phyloP scores from a whole-genome alignment of 768 basidiomycete genomes.

The Pleurotus tuoliensis region DNA sequence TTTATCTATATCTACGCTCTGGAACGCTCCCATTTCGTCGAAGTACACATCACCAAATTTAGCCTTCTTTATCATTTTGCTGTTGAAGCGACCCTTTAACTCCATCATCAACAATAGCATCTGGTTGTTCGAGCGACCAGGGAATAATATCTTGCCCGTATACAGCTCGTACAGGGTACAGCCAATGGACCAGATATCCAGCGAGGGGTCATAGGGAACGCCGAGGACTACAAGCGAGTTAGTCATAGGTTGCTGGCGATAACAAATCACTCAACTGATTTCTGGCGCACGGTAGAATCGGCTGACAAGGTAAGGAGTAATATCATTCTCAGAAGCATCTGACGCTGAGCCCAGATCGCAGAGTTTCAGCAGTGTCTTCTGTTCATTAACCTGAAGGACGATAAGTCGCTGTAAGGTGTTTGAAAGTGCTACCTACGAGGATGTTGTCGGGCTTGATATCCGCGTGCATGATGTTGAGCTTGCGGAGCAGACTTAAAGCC shows the following conservation, averaged over 20 bases:
- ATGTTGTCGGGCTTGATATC: constrained; percentile 99
- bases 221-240: constrained; percentile 69
- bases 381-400: constrained; percentile 77
- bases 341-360: constrained; percentile 98
- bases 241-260: constrained; percentile 9
- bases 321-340: constrained; percentile 92
- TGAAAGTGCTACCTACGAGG: constrained; percentile 50
- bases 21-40: constrained; percentile 87
- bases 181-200: constrained; percentile 96
- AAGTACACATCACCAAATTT: constrained; percentile 92
- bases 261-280: constrained; percentile 67
- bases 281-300: constrained; percentile 98
- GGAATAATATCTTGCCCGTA: constrained; percentile 96
- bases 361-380: constrained; percentile 88
- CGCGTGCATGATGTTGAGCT: constrained; percentile 94
- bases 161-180: constrained; percentile 96
- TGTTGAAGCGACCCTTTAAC: constrained; percentile 89
- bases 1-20: constrained; percentile 78
- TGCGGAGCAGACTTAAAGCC: constrained; percentile 77
- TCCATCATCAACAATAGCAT: constrained; percentile 99
- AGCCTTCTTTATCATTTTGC: constrained; percentile 91
- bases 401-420: no score
- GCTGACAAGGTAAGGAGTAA: constrained; percentile 96
- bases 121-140: constrained; percentile 95
- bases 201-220: constrained; percentile 86